These are phyloP conservation scores for Dryas octopetala DNA, from an alignment of 306 rosid genomes.

Conservation along the genomic window DNA sequence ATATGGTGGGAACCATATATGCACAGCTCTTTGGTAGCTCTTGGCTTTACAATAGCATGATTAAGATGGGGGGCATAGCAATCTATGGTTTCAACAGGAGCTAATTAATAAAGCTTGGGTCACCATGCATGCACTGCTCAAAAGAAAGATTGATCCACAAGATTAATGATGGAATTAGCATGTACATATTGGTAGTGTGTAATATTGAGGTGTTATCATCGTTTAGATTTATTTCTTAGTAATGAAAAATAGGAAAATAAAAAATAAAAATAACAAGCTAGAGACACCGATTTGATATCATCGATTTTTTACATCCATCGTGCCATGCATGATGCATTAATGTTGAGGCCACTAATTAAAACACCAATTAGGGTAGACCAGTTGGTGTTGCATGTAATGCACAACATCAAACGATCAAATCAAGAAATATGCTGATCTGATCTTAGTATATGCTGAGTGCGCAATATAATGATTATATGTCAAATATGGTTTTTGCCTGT, in stretches of 20 bases:
- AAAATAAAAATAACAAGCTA: background rate
- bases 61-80: conserved; percentile 47
- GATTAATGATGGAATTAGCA: conserved; percentile 44
- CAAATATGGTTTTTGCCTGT: background rate
- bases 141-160: conserved; percentile 22
- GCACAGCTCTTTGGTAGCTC: background rate
- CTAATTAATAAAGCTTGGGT: conserved; percentile 20
- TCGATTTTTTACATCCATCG: conserved; percentile 25
- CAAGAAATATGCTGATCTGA: conserved; percentile 10
- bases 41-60: conserved; percentile 31
- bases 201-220: conserved; percentile 23
- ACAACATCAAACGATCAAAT: conserved; percentile 30
- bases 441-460: conserved; percentile 1
- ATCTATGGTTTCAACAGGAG: conserved; percentile 47
- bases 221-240: conserved; percentile 1
- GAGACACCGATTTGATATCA: background rate
- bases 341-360: conserved; percentile 29
- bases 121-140: conserved; percentile 35
- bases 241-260: conserved; percentile 20
- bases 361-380: conserved; percentile 15
- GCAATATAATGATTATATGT: background rate
- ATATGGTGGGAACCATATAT: background rate
- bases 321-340: conserved; percentile 2
- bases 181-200: conserved; percentile 5
- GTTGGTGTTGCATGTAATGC: conserved; percentile 28